Evolutionary conservation across 768 basidiomycete genomes (phyloP).

Genomic region (Hygrocybe punicea): DNA sequence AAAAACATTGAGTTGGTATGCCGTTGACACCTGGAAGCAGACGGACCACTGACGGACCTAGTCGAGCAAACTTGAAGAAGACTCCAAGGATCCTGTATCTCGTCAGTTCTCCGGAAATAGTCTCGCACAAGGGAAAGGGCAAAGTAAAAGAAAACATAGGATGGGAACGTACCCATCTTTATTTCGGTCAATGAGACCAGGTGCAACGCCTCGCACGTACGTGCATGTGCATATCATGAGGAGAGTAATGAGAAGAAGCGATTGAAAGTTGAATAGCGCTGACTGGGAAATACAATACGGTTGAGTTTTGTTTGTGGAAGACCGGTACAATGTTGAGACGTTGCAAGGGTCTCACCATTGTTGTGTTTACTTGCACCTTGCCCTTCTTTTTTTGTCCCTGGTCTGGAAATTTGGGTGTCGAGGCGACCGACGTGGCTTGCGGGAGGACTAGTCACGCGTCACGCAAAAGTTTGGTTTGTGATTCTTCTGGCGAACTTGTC

Average conservation of each 20-base stretch:
- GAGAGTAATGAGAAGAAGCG: constrained; percentile 87
- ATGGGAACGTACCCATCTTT: constrained; percentile 78
- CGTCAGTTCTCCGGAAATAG: not conserved
- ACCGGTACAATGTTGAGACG: too few relatives aligned
- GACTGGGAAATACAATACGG: constrained; percentile 42
- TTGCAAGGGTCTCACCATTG: not conserved
- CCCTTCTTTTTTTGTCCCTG: too few relatives aligned
- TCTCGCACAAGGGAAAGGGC: too few relatives aligned
- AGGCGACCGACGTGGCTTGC: too few relatives aligned
- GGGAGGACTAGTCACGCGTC: too few relatives aligned
- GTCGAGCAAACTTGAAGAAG: constrained; percentile 93
- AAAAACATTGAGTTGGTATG: too few relatives aligned
- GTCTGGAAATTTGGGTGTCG: too few relatives aligned
- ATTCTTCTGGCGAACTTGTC: too few relatives aligned
- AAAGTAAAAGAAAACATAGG: not conserved
- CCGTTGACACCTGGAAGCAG: too few relatives aligned
- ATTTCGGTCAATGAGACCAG: constrained; percentile 87
- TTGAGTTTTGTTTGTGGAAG: too few relatives aligned
- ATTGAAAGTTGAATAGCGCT: constrained; percentile 97
- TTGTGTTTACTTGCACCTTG: too few relatives aligned
- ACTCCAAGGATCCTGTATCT: constrained; percentile 77
- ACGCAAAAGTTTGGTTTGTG: too few relatives aligned
- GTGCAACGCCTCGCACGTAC: constrained; percentile 87
- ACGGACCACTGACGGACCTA: constrained; percentile 77
- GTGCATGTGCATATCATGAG: constrained; percentile 96